Conservation (phyloP, 495 filamentous ascomycete species). For the Hyaloscypha hepaticicola region DNA sequence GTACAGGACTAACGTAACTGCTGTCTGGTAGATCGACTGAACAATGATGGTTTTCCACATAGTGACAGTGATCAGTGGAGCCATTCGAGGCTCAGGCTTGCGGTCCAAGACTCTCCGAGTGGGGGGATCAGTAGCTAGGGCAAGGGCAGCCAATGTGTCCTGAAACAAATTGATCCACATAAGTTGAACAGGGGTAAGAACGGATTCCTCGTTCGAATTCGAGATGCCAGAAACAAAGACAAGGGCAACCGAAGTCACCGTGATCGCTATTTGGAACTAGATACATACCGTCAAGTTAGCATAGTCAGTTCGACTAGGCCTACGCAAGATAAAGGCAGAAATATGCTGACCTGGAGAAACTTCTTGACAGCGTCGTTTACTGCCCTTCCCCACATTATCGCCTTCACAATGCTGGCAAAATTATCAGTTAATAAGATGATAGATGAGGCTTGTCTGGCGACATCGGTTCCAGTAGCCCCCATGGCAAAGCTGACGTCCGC, state of each 20-base stretch:
- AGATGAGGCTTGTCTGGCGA: constrained; percentile 87
- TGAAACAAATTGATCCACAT: constrained; percentile 94
- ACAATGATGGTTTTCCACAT: constrained; percentile 97
- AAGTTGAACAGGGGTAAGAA: constrained; percentile 81
- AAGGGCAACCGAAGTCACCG: constrained; percentile 82
- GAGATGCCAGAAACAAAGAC: constrained; percentile 80
- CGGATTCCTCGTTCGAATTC: constrained; percentile 61
- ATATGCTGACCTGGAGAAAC: constrained; percentile 58
- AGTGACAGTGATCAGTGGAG: constrained; percentile 70
- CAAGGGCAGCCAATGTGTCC: constrained; percentile 94
- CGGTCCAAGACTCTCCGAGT: constrained; percentile 68
- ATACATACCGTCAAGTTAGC: neutral
- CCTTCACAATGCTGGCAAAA: constrained; percentile 85
- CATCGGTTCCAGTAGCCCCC: constrained; percentile 87
- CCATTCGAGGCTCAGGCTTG: constrained; percentile 76
- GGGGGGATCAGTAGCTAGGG: constrained; percentile 82
- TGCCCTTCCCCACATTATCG: constrained; percentile 82
- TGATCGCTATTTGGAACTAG: constrained; percentile 89
- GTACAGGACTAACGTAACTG: constrained; percentile 73
- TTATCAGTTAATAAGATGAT: constrained; percentile 95
- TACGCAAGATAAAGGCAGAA: constrained; percentile 51
- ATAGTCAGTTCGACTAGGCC: neutral
- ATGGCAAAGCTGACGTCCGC: constrained; percentile 94
- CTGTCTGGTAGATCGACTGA: constrained; percentile 78
- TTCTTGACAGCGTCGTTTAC: constrained; percentile 91